Base-by-base conservation (phyloP, 1,139 yeast genomes). In the Zygosaccharomyces sapae region DNA sequence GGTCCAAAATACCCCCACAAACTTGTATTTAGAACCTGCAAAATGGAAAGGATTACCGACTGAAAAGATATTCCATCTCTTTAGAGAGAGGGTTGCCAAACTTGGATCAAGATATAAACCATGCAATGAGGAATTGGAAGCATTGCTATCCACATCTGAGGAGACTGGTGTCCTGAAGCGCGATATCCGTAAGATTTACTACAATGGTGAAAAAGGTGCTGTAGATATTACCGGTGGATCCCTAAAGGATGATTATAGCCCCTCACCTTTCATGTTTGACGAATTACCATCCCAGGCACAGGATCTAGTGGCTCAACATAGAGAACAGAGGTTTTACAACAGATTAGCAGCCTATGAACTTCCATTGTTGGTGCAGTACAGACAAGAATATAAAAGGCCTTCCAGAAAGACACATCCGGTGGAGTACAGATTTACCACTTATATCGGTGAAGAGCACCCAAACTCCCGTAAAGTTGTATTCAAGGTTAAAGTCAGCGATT, bases 281-380 rank as follows among this genome's bases (percentile, higher is more conserved):
- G 86, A 81, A 59, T 70, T 79, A 54, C 82, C 86, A 20, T 71
- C 81, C 5, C 69, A 71, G 22, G 86, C 85, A 2, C 85, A 80
- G 57, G 72, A 77, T 51, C 72, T 78, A 54, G 75, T 81, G 37
- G 76, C 79, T 48, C 83, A 79, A 55, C 86, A 81, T 58, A 74
- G 88, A 53, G 79, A 74, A 50, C 79, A 76, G 57, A 72, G 86
- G 60, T 75, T 78, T 48, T 80, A 84, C 61, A 83, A 83, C 60
- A 77, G 97, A 59, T 73, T 87, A 34, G 86, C 94, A 29, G 97
- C 97, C 0, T 92, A 83, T 69, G 97, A 90, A 66, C 76, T 90
- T 74, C 98, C 98, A 3, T 77, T 83, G 49, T 74, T 92, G 54
- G 81, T 83, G 40, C 80, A 87, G 66, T 84, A 76, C 65, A 83